Base-by-base conservation (phyloP, 441 rosid genomes). In the Brassica hybrid region DNA sequence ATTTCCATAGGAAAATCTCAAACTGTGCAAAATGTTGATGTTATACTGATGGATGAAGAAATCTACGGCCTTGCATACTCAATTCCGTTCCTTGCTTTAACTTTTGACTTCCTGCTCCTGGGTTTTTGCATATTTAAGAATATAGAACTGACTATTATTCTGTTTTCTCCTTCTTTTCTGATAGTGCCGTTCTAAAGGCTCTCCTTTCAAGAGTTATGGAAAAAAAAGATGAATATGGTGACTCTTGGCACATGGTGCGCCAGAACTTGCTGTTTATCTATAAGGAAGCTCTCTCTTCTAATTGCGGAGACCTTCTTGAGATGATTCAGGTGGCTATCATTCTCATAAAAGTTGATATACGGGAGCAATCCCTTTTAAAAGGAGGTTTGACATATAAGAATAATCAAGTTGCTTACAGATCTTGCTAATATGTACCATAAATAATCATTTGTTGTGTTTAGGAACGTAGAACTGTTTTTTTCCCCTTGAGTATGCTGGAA, bases 231-330 rank as follows among this genome's bases (percentile, higher is more conserved):
- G 87, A 83, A 36, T 88, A 82, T 80, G 89, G 91, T 58, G 91
- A 79, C 78, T 73, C 88, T 12, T 85, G 98, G 91, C 69, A 69
- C 84, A 81, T 79, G 61, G 38, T 85, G 82, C 87, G 88, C 83
- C 87, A 87, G 79, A 87, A 88, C 66, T 75, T 96, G 87, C 81
- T 93, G 12, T 59, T 21, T 77, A 80, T 94, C 72, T 94, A 93
- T 80, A 83, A 72, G 69, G 94, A 88, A 86, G 93, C 98, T 54
- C 90, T 96, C 69, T 85, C 97, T 73, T 86, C 97, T 56, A 88
- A 80, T 81, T 85, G 94, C 76, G 76, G 81, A 38, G 80, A 82
- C 73, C 89, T 96, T 76, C 89, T 85, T 57, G 89, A 85, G 82
- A 84, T 90, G 85, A 87, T 96, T 75, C 94, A 94, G 95, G 99